Evolutionary conservation across 2,329 filamentous ascomycete genomes (phyloP).

Genomic region (Didymellaceae sp.): DNA sequence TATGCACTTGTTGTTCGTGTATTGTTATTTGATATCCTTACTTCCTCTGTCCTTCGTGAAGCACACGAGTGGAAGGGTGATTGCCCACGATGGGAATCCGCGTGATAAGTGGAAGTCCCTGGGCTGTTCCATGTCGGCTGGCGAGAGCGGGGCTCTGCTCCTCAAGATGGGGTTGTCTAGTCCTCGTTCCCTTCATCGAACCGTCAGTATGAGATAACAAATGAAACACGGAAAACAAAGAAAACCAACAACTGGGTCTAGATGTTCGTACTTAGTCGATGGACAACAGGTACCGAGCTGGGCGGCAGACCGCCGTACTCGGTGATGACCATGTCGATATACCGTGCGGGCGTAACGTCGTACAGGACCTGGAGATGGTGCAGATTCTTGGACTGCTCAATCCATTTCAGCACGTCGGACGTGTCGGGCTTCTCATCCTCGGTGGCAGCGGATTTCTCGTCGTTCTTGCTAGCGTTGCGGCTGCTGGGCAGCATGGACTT

Average conservation of each 20-base stretch:
- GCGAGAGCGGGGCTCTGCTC: too few species aligned
- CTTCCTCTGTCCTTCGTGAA: too few species aligned
- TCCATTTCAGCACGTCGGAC: constrained; percentile 47
- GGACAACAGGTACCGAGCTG: constrained; percentile 80
- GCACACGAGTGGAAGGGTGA: too few species aligned
- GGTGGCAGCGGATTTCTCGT: constrained; percentile 28
- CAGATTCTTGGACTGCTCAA: constrained; percentile 50
- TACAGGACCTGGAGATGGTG: constrained; percentile 80
- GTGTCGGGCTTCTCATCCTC: constrained; percentile 31
- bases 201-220: constrained; percentile 2
- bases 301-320: constrained; percentile 88
- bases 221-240: constrained; percentile 13
- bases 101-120: too few species aligned
- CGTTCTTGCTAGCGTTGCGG: constrained; percentile 24
- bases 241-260: constrained; percentile 28
- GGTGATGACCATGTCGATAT: constrained; percentile 86
- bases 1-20: too few species aligned
- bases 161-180: too few species aligned
- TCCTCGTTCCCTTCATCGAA: constrained; percentile 14
- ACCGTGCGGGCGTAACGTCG: constrained; percentile 87
- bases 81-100: too few species aligned
- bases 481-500: constrained; percentile 32
- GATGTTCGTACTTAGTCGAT: constrained; percentile 59
- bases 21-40: too few species aligned
- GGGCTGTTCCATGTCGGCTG: too few species aligned